Conservation (phyloP, 176 grass and related monocot species). For the Cenchrus purpureus region DNA sequence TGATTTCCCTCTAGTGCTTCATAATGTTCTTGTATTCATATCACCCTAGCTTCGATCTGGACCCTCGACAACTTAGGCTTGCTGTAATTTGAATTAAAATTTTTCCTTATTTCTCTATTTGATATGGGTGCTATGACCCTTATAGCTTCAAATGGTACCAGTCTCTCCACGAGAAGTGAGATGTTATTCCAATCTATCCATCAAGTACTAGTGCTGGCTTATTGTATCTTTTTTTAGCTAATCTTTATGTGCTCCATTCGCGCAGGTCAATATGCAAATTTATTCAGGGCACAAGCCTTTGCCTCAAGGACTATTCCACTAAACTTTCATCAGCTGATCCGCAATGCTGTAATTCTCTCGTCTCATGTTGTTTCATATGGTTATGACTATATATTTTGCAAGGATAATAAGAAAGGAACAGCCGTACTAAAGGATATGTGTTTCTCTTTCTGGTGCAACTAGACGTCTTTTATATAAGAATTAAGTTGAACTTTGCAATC, state of each 20-base stretch:
- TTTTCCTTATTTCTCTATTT: not conserved
- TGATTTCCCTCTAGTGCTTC: not conserved
- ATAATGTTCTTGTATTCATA: not conserved
- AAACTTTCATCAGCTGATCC: conserved; percentile 58
- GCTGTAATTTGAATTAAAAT: not conserved
- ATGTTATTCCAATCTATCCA: not conserved
- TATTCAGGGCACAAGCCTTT: conserved; percentile 41
- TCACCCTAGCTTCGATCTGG: not conserved
- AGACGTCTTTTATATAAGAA: not conserved
- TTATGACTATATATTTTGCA: not conserved
- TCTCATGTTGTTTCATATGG: conserved; percentile 17
- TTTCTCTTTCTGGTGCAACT: not conserved
- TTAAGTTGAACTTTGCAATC: not conserved
- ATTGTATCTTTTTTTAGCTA: not conserved
- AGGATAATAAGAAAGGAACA: not conserved
- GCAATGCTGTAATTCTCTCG: conserved; percentile 49
- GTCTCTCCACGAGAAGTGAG: not conserved
- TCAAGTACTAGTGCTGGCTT: not conserved
- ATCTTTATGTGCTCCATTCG: not conserved
- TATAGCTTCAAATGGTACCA: not conserved
- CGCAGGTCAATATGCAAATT: conserved; percentile 56
- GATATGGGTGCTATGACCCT: not conserved
- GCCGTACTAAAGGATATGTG: not conserved
- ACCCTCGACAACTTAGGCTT: not conserved
- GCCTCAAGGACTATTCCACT: conserved; percentile 27